A percentile compares a stretch with the other conserved stretches of the same genome.
Conservation (phyloP, 1,139 yeast species). For the Yamadazyma diospyri region DNA sequence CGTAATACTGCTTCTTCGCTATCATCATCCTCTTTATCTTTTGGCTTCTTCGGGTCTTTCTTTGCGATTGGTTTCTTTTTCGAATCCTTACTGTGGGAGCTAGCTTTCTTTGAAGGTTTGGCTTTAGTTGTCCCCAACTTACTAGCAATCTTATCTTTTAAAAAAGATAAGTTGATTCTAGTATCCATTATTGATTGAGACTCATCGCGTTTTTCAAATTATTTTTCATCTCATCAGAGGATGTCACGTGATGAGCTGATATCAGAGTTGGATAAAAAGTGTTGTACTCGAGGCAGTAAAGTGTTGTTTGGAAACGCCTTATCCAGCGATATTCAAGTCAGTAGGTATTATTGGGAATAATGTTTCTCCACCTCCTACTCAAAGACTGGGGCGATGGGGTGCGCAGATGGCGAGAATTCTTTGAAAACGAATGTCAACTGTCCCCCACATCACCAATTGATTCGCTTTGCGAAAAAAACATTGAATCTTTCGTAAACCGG, state of each 20-base stretch:
- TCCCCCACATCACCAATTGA: no score
- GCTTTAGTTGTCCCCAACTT: conserved; percentile 25
- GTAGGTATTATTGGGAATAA: no score
- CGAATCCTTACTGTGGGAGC: not conserved
- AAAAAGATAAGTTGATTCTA: conserved; percentile 45
- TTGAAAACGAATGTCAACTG: no score
- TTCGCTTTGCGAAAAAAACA: no score
- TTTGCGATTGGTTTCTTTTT: not conserved
- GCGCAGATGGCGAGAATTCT: no score
- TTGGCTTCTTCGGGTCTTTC: conserved; percentile 3
- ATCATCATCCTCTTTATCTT: conserved; percentile 12
- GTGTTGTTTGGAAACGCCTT: no score
- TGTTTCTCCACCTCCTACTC: no score
- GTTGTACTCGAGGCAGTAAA: no score
- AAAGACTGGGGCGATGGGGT: no score
- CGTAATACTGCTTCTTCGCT: conserved; percentile 43
- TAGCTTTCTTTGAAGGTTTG: not conserved
- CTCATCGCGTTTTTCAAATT: conserved; percentile 11
- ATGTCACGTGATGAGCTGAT: conserved; percentile 6
- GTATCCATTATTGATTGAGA: conserved; percentile 26
- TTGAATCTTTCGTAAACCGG: no score
- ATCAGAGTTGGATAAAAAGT: no score
- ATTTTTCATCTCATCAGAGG: conserved; percentile 4
- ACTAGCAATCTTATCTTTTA: conserved; percentile 55
- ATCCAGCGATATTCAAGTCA: no score